A percentile compares a stretch with the other conserved stretches of the same genome.
phyloP scores from a whole-genome alignment of 768 basidiomycete genomes.

The Leccinum rimulosum region DNA sequence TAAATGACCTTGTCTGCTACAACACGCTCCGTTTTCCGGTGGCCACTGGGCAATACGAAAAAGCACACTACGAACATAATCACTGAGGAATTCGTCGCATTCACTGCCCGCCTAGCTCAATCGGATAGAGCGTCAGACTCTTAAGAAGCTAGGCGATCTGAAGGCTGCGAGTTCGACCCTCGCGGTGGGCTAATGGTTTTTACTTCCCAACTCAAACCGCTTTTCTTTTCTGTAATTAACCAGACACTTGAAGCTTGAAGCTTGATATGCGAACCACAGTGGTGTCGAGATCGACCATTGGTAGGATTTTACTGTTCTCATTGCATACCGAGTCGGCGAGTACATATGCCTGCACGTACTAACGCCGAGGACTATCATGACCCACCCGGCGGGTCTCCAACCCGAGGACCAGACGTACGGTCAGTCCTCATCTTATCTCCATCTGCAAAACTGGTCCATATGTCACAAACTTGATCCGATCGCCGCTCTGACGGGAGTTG shows the following conservation, averaged over 20 bases:
- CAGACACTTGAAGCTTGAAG: too few species aligned
- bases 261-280: not conserved
- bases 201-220: not conserved
- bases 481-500: not conserved
- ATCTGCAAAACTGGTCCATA: not conserved
- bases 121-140: slow-evolving; percentile 69
- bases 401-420: not conserved
- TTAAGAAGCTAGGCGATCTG: slow-evolving; percentile 47
- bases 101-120: slow-evolving; percentile 60
- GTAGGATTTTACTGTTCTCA: not conserved
- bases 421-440: not conserved
- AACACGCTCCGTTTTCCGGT: not conserved
- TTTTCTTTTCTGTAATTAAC: not conserved
- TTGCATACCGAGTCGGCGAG: not conserved
- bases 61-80: not conserved
- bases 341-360: not conserved
- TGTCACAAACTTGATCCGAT: not conserved
- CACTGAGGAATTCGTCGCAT: not conserved
- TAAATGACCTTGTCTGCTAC: not conserved
- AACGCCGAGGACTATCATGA: not conserved
- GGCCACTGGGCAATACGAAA: not conserved
- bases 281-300: not conserved
- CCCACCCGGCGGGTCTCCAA: not conserved
- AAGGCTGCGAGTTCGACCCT: slow-evolving; percentile 66
- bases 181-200: slow-evolving; percentile 47